These are phyloP conservation scores for Salicornia ramosissima DNA, from an alignment of 148 eudicot species.

Conservation along the genomic window DNA sequence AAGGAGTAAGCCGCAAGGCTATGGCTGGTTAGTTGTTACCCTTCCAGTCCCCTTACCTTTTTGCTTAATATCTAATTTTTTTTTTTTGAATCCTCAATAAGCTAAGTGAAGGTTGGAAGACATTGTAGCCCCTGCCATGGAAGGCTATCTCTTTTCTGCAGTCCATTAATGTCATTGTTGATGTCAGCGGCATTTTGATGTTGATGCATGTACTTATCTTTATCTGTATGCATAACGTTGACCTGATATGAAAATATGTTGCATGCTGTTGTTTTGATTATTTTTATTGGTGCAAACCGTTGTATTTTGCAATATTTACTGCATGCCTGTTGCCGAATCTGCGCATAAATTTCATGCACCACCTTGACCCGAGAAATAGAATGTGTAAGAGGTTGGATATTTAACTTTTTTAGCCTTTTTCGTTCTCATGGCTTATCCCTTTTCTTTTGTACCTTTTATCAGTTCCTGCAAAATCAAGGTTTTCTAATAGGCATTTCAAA, in stretches of 20 bases:
- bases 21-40: background rate
- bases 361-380: background rate
- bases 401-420: background rate
- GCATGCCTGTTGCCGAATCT: background rate
- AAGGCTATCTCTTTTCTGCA: background rate
- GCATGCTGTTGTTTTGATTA: background rate
- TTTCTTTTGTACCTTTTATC: slow-evolving; percentile 19
- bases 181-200: background rate
- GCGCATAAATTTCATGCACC: background rate
- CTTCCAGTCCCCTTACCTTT: background rate
- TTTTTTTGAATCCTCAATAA: too few species aligned
- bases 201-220: background rate
- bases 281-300: background rate
- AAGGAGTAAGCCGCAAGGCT: background rate
- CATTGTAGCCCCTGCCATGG: background rate
- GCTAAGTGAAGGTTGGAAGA: background rate
- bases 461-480: slow-evolving; percentile 97
- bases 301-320: too few species aligned
- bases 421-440: slow-evolving; percentile 11
- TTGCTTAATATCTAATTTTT: background rate
- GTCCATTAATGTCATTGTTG: too few species aligned
- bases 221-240: background rate
- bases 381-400: background rate
- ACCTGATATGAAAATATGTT: background rate
- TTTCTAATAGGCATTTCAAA: slow-evolving; percentile 69